Evolutionary conservation across 352 stramenopile species (phyloP).

Genomic region (Hyaloperonospora brassicae): DNA sequence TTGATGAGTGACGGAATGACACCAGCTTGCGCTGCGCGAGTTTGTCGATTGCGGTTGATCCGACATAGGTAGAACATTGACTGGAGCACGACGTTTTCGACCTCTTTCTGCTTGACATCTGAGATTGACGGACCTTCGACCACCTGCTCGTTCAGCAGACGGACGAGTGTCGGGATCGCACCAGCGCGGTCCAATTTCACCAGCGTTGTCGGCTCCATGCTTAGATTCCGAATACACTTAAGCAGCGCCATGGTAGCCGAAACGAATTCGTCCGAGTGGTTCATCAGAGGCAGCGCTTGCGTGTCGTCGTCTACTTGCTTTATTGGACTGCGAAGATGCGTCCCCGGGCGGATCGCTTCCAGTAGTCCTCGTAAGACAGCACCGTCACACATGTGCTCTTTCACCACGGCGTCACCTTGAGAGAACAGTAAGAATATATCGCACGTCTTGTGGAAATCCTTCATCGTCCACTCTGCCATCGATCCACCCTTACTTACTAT

Average conservation of each 20-base stretch:
- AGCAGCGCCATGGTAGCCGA: constrained; percentile 70
- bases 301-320: constrained; percentile 7
- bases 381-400: constrained; percentile 88
- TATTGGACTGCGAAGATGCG: constrained; percentile 11
- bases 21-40: constrained; percentile 79
- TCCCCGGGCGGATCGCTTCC: constrained; percentile 35
- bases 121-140: constrained; percentile 19
- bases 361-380: constrained; percentile 64
- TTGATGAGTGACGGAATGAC: constrained; percentile 87
- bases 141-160: constrained; percentile 57
- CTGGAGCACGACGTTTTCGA: constrained; percentile 88
- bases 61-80: constrained; percentile 91
- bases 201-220: constrained; percentile 86
- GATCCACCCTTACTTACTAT: constrained; percentile 6
- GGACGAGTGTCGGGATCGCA: constrained; percentile 80
- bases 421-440: constrained; percentile 89
- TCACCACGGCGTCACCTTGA: constrained; percentile 86
- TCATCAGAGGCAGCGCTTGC: constrained; percentile 13
- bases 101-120: constrained; percentile 56
- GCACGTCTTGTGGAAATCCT: constrained; percentile 74
- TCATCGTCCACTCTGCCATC: constrained; percentile 38
- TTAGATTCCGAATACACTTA: constrained; percentile 84
- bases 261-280: constrained; percentile 43
- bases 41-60: constrained; percentile 88
- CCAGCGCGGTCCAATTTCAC: constrained; percentile 84